A percentile compares a stretch with the other conserved stretches of the same genome.
These are phyloP conservation scores for Nemania sp. DNA, from an alignment of 2,329 filamentous ascomycete species.

Conservation along the genomic window DNA sequence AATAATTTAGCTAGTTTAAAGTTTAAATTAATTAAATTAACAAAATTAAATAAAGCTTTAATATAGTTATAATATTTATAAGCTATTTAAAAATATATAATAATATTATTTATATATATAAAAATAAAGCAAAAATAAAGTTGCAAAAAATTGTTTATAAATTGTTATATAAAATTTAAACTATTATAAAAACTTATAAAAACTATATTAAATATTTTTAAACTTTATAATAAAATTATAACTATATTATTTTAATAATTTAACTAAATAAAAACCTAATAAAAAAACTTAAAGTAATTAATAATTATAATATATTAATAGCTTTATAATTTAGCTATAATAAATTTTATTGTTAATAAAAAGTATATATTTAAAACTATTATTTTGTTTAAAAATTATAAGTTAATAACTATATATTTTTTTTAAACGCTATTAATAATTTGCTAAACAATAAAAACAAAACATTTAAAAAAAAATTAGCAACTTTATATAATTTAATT, in stretches of 20 bases:
- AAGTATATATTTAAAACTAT: slow-evolving; percentile 3
- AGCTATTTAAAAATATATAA: slow-evolving; percentile 3
- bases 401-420: neutral
- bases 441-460: neutral
- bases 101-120: neutral
- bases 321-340: neutral
- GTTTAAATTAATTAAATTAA: neutral
- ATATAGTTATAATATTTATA: neutral
- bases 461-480: neutral
- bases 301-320: neutral
- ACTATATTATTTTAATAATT: neutral
- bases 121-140: neutral
- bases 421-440: neutral
- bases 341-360: neutral
- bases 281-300: slow-evolving; percentile 5
- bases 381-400: neutral
- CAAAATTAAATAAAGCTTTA: neutral
- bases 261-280: slow-evolving; percentile 1
- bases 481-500: neutral
- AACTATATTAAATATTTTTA: neutral
- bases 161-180: neutral
- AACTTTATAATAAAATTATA: neutral
- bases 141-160: neutral
- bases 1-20: neutral
- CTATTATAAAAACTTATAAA: slow-evolving; percentile 10